These are phyloP conservation scores for Corymbia calophylla DNA, from an alignment of 441 rosid species.

Conservation along the genomic window DNA sequence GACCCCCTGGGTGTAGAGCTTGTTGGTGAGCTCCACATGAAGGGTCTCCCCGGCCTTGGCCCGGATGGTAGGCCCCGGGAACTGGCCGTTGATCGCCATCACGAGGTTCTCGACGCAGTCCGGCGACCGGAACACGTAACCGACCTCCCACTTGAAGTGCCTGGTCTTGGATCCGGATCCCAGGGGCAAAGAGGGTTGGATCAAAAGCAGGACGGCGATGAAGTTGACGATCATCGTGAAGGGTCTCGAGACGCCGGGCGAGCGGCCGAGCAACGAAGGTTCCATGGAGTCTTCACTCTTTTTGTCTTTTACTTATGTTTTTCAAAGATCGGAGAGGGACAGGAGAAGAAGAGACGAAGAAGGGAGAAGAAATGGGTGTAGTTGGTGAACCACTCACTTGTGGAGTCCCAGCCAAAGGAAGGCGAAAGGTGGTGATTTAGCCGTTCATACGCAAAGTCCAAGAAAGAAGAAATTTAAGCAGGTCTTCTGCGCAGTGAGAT, in stretches of 20 bases:
- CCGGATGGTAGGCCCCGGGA: conserved; percentile 75
- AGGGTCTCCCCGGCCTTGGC: conserved; percentile 65
- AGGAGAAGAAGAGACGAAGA: neutral
- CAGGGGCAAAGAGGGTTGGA: neutral
- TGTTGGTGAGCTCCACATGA: conserved; percentile 45
- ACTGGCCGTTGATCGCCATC: conserved; percentile 71
- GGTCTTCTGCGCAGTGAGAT: neutral
- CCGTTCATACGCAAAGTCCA: neutral
- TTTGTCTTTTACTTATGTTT: no score
- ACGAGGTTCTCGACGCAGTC: conserved; percentile 56
- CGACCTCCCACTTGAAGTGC: conserved; percentile 54
- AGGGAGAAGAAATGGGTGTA: neutral
- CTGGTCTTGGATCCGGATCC: neutral
- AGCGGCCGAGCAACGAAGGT: no score
- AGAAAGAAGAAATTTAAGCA: neutral
- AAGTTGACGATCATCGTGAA: neutral
- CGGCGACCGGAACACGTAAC: conserved; percentile 54
- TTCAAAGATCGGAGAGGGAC: neutral
- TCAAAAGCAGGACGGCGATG: neutral
- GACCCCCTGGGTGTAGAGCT: conserved; percentile 69
- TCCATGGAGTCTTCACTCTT: neutral
- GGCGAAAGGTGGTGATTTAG: neutral
- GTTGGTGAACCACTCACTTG: neutral
- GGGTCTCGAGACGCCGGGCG: no score
- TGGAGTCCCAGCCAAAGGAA: no score